These are phyloP conservation scores for Papilionanthe hybrid DNA, from an alignment of 116 monocot genomes.

Conservation along the genomic window DNA sequence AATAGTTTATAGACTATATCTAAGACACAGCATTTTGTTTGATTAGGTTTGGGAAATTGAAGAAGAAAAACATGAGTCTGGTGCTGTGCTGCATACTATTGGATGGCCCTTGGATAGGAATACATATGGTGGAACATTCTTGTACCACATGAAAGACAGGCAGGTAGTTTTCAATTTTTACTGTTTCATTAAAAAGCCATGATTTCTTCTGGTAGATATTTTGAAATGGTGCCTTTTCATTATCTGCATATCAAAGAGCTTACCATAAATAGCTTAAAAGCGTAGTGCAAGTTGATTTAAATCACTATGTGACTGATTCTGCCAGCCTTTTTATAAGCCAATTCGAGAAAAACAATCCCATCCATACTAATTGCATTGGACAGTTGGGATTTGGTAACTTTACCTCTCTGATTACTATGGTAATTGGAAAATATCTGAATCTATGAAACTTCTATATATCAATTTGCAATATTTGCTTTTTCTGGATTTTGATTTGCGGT, in stretches of 20 bases:
- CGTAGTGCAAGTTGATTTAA: neutral
- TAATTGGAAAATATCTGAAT: no score
- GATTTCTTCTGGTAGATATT: neutral
- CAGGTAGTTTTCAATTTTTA: conserved; percentile 40
- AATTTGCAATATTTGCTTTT: no score
- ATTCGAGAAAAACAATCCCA: neutral
- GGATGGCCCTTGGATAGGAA: conserved; percentile 92
- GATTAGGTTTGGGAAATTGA: conserved; percentile 96
- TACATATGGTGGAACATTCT: conserved; percentile 91
- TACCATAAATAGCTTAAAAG: neutral
- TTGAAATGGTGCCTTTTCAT: neutral
- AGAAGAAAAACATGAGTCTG: conserved; percentile 65
- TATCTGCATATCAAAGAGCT: neutral
- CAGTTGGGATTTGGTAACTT: no score
- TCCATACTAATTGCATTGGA: no score
- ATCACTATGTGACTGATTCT: neutral
- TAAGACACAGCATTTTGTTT: conserved; percentile 9
- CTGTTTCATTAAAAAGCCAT: neutral
- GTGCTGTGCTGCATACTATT: conserved; percentile 83
- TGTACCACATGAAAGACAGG: conserved; percentile 92
- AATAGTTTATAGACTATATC: neutral
- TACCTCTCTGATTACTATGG: no score
- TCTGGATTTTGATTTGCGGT: no score
- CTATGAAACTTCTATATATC: no score
- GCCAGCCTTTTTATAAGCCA: neutral